phyloP scores from a whole-genome alignment of 2,329 filamentous ascomycete genomes.

The Graphilbum ipis-grandicollis region DNA sequence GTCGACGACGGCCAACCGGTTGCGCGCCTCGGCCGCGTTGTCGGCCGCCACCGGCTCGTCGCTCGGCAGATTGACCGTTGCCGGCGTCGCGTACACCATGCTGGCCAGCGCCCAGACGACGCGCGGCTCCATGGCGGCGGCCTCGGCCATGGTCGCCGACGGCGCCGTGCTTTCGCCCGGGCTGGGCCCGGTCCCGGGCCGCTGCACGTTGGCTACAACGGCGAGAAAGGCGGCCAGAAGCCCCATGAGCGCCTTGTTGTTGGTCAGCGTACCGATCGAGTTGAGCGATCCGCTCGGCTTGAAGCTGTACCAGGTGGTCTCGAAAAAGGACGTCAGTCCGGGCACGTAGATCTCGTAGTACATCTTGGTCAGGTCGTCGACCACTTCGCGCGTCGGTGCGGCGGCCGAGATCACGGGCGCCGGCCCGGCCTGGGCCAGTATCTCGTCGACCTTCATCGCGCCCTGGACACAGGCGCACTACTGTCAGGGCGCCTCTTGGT shows the following conservation, averaged over 20 bases:
- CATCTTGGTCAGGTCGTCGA: constrained; percentile 52
- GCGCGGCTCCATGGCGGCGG: constrained; percentile 39
- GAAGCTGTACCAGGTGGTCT: constrained; percentile 65
- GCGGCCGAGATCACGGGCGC: constrained; percentile 37
- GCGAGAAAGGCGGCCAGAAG: constrained; percentile 50
- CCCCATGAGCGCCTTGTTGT: constrained; percentile 41
- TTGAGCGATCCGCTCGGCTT: constrained; percentile 22
- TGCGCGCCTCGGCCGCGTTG: constrained; percentile 44
- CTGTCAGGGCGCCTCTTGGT: no score
- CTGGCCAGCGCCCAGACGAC: constrained; percentile 43
- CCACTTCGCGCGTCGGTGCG: constrained; percentile 28
- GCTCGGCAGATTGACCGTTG: constrained; percentile 17
- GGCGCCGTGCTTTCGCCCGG: constrained; percentile 30
- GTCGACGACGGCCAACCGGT: constrained; percentile 61
- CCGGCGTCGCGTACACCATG: constrained; percentile 24
- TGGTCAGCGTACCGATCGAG: constrained; percentile 26
- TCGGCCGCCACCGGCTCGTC: constrained; percentile 31
- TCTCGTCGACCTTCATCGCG: constrained; percentile 55
- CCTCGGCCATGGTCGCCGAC: constrained; percentile 31
- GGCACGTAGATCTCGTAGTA: constrained; percentile 60
- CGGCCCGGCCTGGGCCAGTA: constrained; percentile 45
- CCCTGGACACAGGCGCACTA: neutral
- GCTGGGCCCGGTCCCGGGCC: constrained; percentile 20
- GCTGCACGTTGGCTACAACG: constrained; percentile 28
- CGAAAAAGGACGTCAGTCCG: constrained; percentile 59